These are phyloP conservation scores for Brettanomyces sp. DNA, from an alignment of 805 yeast species.

Conservation along the genomic window DNA sequence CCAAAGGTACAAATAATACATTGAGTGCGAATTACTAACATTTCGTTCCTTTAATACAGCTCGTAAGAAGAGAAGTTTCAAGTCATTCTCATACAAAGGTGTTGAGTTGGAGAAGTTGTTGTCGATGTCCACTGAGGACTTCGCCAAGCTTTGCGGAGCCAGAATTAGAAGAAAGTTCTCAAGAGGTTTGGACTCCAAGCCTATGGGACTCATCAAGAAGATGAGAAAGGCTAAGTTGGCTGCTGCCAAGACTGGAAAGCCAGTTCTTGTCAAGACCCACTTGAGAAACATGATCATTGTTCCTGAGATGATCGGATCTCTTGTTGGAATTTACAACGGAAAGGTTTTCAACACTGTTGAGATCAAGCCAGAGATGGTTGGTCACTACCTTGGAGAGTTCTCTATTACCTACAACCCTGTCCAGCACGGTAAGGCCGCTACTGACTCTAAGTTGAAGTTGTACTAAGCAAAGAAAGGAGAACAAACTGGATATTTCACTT, in stretches of 20 bases:
- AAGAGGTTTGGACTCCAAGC: slow-evolving; percentile 93
- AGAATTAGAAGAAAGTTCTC: slow-evolving; percentile 99
- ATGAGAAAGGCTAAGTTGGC: slow-evolving; percentile 94
- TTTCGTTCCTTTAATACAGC: slow-evolving; percentile 5
- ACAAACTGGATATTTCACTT: neutral
- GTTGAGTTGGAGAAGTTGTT: slow-evolving; percentile 92
- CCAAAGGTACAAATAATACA: too few species aligned
- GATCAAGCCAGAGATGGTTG: slow-evolving; percentile 99
- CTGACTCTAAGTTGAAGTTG: slow-evolving; percentile 29
- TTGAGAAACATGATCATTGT: slow-evolving; percentile 97
- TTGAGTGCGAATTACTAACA: slow-evolving; percentile 15
- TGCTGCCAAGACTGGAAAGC: slow-evolving; percentile 89
- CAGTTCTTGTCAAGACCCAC: slow-evolving; percentile 96
- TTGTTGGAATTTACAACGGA: slow-evolving; percentile 99
- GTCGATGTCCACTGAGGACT: slow-evolving; percentile 92
- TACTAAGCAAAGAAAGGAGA: slow-evolving; percentile 15
- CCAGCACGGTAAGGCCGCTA: slow-evolving; percentile 75
- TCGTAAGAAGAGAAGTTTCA: slow-evolving; percentile 85
- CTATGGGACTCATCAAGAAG: slow-evolving; percentile 93
- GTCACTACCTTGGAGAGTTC: slow-evolving; percentile 99
- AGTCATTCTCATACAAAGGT: slow-evolving; percentile 98
- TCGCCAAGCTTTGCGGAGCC: slow-evolving; percentile 92
- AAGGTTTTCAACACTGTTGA: slow-evolving; percentile 98
- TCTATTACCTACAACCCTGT: slow-evolving; percentile 99
- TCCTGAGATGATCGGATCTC: slow-evolving; percentile 99